Evolutionary conservation across 305 asterid species (phyloP).

Genomic region (Caryopteris hybrid): DNA sequence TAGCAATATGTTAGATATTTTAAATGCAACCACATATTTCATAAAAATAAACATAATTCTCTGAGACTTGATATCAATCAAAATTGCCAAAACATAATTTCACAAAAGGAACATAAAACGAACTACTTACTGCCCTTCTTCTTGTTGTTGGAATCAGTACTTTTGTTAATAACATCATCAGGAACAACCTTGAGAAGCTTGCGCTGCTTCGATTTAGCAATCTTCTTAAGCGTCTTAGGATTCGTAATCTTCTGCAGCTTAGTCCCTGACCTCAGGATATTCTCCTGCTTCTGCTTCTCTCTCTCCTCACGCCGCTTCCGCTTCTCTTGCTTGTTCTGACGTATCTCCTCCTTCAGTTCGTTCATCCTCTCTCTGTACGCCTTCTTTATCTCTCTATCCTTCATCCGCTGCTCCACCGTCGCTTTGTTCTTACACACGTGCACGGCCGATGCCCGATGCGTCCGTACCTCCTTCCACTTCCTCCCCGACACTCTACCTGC

Average conservation of each 20-base stretch:
- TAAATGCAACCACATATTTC: no score
- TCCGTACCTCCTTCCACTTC: conserved; percentile 90
- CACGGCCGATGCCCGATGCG: conserved; percentile 64
- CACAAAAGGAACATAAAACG: background rate
- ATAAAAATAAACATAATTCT: background rate
- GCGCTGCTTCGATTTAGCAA: conserved; percentile 75
- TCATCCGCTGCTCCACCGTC: conserved; percentile 57
- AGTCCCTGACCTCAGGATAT: conserved; percentile 60
- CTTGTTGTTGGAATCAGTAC: background rate
- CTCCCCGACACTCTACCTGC: conserved; percentile 83
- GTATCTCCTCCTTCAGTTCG: conserved; percentile 87
- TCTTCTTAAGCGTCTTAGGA: conserved; percentile 79
- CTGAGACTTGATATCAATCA: background rate
- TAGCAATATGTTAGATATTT: no score
- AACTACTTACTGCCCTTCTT: background rate
- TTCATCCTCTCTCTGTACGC: conserved; percentile 77
- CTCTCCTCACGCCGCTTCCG: conserved; percentile 72
- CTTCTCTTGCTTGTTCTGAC: conserved; percentile 74
- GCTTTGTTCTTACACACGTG: conserved; percentile 56
- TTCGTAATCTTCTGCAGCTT: conserved; percentile 81
- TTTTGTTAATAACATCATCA: conserved; percentile 35
- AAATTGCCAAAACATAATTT: background rate
- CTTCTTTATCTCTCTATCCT: conserved; percentile 77
- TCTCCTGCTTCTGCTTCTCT: conserved; percentile 86
- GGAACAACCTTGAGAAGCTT: conserved; percentile 67